Evolutionary conservation across 768 basidiomycete species (phyloP), one percentile per base, ranked within the genome.

Genomic region (Flagelloscypha sp.): DNA sequence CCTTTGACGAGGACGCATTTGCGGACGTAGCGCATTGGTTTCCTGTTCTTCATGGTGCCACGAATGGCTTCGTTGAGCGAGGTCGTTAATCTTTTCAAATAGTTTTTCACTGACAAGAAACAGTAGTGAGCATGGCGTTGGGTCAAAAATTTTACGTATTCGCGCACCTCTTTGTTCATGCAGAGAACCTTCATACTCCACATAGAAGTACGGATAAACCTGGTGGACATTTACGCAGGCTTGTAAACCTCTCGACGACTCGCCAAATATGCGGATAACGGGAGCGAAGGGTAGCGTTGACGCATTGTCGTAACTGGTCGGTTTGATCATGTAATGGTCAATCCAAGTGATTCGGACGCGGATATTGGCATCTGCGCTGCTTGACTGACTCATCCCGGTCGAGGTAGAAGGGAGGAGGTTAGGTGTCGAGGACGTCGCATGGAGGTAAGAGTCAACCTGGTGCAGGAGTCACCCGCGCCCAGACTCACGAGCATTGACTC

Each of bases 171-270:
- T 55, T 18, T 63, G 66, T 0, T 78, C 76, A 29, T 71, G 69
- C 51, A 93, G 55, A 20, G 69, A 69, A 1, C 76, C 84, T 15
- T 55, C 47, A 61, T 94, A 99, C 46, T 89, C 83, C 30, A 94
- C 70, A 54, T 75, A 94, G 56, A 93, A 79, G 58, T 99, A 99
- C 1, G 94, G 93, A 58, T 84, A 94, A 20, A 84, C 84, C 63
- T 92, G 88, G 54, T 95, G 93, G 25, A 98, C 64, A 63, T 95
- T 83, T 10, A 93, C 70, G 51, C 90, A 93, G 13, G 88, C 74
- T 50, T 78, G 83, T 55, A 76, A 65, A 10, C 88, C 85, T 2
- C 59, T 53, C 4, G 86, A 84, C 2, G 89, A 86, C 9, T 77
- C 61, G 10, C 94, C 95, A 55, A 78, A 97, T 32, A 99, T 81